A percentile compares a stretch with the other conserved stretches of the same genome.
phyloP scores from a whole-genome alignment of 2,329 filamentous ascomycete species.

The Sclerotinia glacialis region DNA sequence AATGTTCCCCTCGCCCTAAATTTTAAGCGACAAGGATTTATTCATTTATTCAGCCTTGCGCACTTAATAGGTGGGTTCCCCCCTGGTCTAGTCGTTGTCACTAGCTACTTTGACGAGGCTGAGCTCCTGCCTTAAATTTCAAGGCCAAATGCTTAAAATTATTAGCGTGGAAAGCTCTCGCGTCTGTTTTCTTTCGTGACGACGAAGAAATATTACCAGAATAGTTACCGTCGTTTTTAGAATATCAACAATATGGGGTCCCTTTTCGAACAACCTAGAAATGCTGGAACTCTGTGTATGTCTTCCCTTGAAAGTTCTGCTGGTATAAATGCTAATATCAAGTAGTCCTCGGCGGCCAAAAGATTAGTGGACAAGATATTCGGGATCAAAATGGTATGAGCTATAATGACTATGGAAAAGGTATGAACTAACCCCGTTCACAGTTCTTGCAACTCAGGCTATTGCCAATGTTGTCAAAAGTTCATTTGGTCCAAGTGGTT shows the following conservation, averaged over 20 bases:
- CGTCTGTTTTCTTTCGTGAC: constrained; percentile 23
- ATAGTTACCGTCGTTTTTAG: constrained; percentile 2
- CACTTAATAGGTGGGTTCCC: neutral
- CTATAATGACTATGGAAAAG: constrained; percentile 23
- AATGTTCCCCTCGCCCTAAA: constrained; percentile 17
- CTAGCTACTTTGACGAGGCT: constrained; percentile 8
- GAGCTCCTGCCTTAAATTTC: constrained; percentile 19
- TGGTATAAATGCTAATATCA: constrained; percentile 32
- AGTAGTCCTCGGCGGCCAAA: constrained; percentile 85
- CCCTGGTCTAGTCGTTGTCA: neutral
- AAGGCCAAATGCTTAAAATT: constrained; percentile 22
- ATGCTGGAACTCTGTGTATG: constrained; percentile 82
- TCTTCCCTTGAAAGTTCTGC: neutral
- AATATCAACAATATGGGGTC: constrained; percentile 71
- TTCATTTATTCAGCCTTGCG: constrained; percentile 13
- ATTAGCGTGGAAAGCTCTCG: constrained; percentile 24
- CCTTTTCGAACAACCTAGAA: constrained; percentile 93
- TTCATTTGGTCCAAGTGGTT: constrained; percentile 92
- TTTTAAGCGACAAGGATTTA: constrained; percentile 18
- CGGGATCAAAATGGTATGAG: constrained; percentile 86
- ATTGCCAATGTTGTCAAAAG: constrained; percentile 99
- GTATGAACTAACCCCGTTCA: constrained; percentile 24
- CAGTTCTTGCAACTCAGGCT: constrained; percentile 90
- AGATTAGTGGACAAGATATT: constrained; percentile 96
- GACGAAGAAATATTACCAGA: constrained; percentile 16